These are phyloP conservation scores for Zalaria obscura DNA, from an alignment of 2,329 filamentous ascomycete genomes.

Conservation along the genomic window DNA sequence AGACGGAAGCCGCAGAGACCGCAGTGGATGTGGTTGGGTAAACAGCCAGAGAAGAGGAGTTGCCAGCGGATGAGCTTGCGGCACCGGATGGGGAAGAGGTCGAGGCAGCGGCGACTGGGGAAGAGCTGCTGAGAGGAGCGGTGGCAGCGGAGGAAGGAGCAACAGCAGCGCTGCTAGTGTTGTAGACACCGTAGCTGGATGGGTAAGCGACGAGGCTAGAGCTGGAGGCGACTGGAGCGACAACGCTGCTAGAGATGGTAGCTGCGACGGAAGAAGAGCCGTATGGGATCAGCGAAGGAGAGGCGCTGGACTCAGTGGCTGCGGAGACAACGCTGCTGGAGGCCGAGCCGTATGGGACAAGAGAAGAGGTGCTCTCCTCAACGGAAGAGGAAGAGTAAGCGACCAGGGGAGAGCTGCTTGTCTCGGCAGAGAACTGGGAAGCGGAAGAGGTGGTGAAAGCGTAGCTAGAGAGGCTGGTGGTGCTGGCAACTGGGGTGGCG, in stretches of 20 bases:
- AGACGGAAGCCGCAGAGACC: not conserved
- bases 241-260: slow-evolving; percentile 1
- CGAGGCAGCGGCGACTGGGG: not conserved
- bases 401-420: not conserved
- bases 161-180: slow-evolving; percentile 2
- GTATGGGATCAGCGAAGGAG: not conserved
- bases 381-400: slow-evolving; percentile 3
- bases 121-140: not conserved
- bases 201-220: slow-evolving; percentile 5
- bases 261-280: slow-evolving; percentile 1
- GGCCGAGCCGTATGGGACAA: not conserved
- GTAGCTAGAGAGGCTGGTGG: slow-evolving; percentile 12
- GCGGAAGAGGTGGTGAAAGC: slow-evolving; percentile 6
- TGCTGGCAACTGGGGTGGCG: slow-evolving; percentile 14
- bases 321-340: slow-evolving; percentile 7
- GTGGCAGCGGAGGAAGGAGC: slow-evolving; percentile 7
- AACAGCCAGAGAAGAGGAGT: slow-evolving; percentile 2
- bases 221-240: slow-evolving; percentile 6
- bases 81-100: not conserved
- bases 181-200: slow-evolving; percentile 4
- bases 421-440: not conserved
- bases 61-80: not conserved
- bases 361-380: not conserved
- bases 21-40: not conserved
- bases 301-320: slow-evolving; percentile 5